Base-by-base conservation (phyloP, 2,329 filamentous ascomycete species). In the Trichoderma koningii region DNA sequence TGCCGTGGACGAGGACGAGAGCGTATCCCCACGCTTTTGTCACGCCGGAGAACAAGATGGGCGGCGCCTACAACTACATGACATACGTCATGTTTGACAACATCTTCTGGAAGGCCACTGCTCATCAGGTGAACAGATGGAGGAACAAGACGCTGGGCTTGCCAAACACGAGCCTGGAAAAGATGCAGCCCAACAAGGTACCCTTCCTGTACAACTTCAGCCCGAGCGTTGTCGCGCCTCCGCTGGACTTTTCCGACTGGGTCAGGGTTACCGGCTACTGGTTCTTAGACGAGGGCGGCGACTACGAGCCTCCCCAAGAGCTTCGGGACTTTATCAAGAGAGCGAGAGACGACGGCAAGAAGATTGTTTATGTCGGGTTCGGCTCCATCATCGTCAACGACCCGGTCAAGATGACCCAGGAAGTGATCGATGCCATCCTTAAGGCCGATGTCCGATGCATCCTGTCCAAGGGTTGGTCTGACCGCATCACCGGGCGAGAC, bases 131-230 rank as follows among this genome's bases (percentile, higher is more conserved):
- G 73, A 99, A 99, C 76, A 85, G 87, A 62, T 99, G 95, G 95
- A 87, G 95, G 68, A 92, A 92, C 75, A 90, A 88, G 69, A 85
- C 89, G 26, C 83, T 99, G 5, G 86, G 87, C 0, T 80, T 99
- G 30, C 90, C 89, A 59, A 89, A 88, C 68, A 99, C 95, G 1
- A 92, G 82, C 65, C 80, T 97, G 50, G 91, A 95, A 74, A 96
- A 93, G 79, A 87, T 99, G 86, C 93, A 97, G 78, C 89, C 91
- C 2, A 97, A 97, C 80, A 96, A 96, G 75, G 92, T 97, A n/a
- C 95, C 95, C 0, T 99, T 99, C 77, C 78, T 99, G 52, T 99
- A 99, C 81, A 98, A 97, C 78, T 98, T 97, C 76, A 96, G 92
- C 64, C 92, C 93, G 0, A 90, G 87, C 12, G 95, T 99, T 14